Evolutionary conservation across 2,329 filamentous ascomycete species (phyloP), one percentile per base, ranked within the genome.

Genomic region (Calonectria naviculata): DNA sequence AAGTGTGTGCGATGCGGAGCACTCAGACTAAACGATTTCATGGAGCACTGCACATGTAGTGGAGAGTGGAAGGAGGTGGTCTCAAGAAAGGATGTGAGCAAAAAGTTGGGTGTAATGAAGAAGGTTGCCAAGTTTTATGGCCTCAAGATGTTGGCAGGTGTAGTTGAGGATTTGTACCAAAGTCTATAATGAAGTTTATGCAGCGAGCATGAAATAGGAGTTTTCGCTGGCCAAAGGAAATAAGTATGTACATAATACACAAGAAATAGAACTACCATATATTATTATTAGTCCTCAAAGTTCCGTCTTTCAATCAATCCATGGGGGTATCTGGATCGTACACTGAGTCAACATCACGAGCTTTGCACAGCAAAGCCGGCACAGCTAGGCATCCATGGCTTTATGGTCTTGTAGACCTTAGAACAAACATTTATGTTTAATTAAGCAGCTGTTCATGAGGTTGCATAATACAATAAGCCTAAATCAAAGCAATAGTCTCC

Each of bases 1-100:
- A 95, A 95, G 83, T 99, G 97, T 75, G 81, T 79, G 34, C 87
- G 89, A 70, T 93, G 92, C 81, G 90, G 89, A 36, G 94, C 94
- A 76, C 83, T 98, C 44, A 87, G 95, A 80, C 88, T 94, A 46
- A 98, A 98, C 81, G 96, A 98, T 79, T 97, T 98, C 78, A 95
- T 97, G 92, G 96, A 98, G 82, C 95, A 98, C 83, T 99, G 97
- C 83, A 93, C 92, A 13, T 99, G 97, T 86, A 94, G 94, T 72
- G 97, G 97, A 4, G 89, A 90, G 70, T 99, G 97, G 97, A 89
- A 88, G 21, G 91, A 91, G 74, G 94, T 91, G 24, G 87, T 95
- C 71, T 89, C 92, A 75, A 87, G 89, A 74, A 90, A 89, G 34
- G 93, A 93, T 31, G 85, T 96, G 29, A 83, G 89, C 78, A 90